Base-by-base conservation (phyloP, 208 protist species). In the Acanthamoeba quina region DNA sequence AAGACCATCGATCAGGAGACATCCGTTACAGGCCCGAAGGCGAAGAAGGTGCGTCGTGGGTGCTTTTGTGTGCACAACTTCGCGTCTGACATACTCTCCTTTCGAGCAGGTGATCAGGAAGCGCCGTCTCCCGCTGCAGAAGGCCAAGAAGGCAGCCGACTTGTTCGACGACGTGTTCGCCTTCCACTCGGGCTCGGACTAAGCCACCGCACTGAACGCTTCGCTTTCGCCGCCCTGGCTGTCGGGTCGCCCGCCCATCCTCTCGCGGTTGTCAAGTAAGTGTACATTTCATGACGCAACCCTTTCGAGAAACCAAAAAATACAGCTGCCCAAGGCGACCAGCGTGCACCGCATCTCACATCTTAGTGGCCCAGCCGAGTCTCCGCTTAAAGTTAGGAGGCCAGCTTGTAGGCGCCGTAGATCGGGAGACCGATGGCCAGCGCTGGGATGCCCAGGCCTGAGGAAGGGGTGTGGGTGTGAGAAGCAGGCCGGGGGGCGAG, bases 351-450 rank as follows among this genome's bases (percentile, higher is more conserved):
- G 41, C 41, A 47, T 47, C 7, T 58, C 21, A 60, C 56, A 24
- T 10, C 41, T n/a, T n/a, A n/a, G 10, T 58, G 56, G 11, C 2
- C 17, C 17, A 5, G 60, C 24, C 10, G 54, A 58, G 54, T 21
- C 10, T 21, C 54, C 2, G 60, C 60, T 37, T 37, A 37, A 10
- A 26, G 15, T 90, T 68, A 92, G 26, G 31, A 47, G 62, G n/a
- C 86, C 24, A 92, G 56, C n/a, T 92, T 92, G 86, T 92, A 92
- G 9, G 86, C 86, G 64, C 86, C 86, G 41, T 92, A 92, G 31
- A 92, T 92, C 9, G 86, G 86, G 29, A 92, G 37, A 17, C 86
- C 86, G 49, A 92, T 76, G 21, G 86, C 86, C 31, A 92, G 41
- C 13, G 86, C 44, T 2, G 86, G 58, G 41, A 92, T 76, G 19